Base-by-base conservation (phyloP, 2,329 filamentous ascomycete species). In the Cryphonectria naterciae region DNA sequence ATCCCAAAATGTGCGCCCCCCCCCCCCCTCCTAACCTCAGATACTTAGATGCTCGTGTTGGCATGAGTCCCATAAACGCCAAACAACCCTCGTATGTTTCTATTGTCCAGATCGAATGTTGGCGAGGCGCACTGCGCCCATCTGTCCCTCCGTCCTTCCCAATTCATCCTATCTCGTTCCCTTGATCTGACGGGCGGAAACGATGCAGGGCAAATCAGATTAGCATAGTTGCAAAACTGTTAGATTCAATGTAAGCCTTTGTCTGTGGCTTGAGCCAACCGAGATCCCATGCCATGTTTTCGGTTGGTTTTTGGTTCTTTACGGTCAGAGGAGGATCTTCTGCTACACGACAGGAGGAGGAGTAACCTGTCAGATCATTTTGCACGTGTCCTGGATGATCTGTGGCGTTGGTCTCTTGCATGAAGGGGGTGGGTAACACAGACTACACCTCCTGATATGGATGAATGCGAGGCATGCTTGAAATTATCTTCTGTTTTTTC, bases 71-170 rank as follows among this genome's bases (percentile, higher is more conserved):
- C 54, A 28, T 28, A 58, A 58, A 67, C 37, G 66, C 66, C 68
- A 70, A 67, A 70, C 25, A 65, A 67, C 25, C 4, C 68, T 70
- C 69, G 69, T 68, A 70, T 70, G 69, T 68, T 70, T 70, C 68
- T 58, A 17, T 11, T 39, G 65, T 43, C 60, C 22, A 41, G 54
- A 70, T 68, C 69, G 69, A 56, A 70, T 25, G 69, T 64, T 68
- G 49, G 46, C 15, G 65, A 60, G 35, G 39, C 2, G 49, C 22
- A 39, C 32, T 61, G 32, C 35, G 28, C 54, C 54, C 32, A 10
- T 32, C 54, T 32, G 13, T 25, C 10, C 25, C n/a, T 22, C 52
- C n/a, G 1, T 28, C 28, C 11, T 8, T 25, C n/a, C 15, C 32
- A 19, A n/a, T 39, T 32, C 35, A 35, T 22, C 54, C 54, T 32